Conservation (phyloP, 2,329 filamentous ascomycete species). For the Monosporascus sp. region DNA sequence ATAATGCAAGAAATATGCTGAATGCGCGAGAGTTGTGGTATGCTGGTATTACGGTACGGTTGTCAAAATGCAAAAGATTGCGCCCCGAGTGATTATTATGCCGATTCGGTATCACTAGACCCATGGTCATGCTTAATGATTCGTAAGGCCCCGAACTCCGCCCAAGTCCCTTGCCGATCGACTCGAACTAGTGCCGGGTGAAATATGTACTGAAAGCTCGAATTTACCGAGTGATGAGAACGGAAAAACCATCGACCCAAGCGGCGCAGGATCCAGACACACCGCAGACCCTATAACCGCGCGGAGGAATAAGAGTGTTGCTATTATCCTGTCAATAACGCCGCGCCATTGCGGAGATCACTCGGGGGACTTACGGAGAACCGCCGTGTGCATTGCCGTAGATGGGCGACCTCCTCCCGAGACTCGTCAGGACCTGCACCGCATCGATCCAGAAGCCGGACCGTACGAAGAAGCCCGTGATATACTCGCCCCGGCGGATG, state of each 20-base stretch:
- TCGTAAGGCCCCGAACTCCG: too few relatives aligned
- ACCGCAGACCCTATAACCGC: constrained; percentile 83
- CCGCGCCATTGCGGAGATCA: neutral
- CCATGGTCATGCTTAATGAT: too few relatives aligned
- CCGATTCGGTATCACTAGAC: too few relatives aligned
- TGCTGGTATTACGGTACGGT: too few relatives aligned
- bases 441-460: constrained; percentile 81
- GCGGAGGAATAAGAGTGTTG: constrained; percentile 80
- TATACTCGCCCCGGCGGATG: constrained; percentile 74
- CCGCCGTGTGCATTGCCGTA: constrained; percentile 80
- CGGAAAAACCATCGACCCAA: constrained; percentile 81
- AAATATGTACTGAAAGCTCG: constrained; percentile 2
- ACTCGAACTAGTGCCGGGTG: neutral
- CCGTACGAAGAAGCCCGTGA: constrained; percentile 80
- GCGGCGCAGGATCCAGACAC: constrained; percentile 73
- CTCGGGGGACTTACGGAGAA: constrained; percentile 62
- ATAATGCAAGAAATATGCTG: too few relatives aligned
- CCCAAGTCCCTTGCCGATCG: neutral
- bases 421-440: constrained; percentile 81
- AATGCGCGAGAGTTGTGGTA: too few relatives aligned
- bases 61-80: too few relatives aligned
- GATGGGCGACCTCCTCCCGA: constrained; percentile 77
- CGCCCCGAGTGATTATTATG: too few relatives aligned
- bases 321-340: constrained; percentile 40
- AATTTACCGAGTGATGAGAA: constrained; percentile 66